Evolutionary conservation across 164 flowering plant species (phyloP).

Genomic region (Hamamelis virginiana): DNA sequence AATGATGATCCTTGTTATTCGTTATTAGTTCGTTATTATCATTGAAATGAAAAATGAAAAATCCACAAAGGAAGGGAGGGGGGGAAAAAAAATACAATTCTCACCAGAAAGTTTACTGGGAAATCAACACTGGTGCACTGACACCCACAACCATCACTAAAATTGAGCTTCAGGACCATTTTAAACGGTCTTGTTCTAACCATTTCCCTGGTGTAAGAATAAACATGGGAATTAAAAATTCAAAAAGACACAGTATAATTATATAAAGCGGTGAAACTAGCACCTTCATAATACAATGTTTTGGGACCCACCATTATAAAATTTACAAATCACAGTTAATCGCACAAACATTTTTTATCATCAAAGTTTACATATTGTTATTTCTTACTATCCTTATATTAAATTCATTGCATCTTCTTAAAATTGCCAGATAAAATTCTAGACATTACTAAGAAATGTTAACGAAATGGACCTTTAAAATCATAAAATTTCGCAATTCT

Average conservation of each 20-base stretch:
- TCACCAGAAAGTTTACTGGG: constrained; percentile 59
- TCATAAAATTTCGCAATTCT: background rate
- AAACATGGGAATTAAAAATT: background rate
- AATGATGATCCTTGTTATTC: background rate
- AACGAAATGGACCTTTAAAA: background rate
- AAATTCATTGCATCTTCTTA: background rate
- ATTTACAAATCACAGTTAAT: background rate
- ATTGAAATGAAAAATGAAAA: background rate
- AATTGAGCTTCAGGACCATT: constrained; percentile 44
- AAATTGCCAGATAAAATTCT: background rate
- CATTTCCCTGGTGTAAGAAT: constrained; percentile 34
- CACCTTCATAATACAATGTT: background rate
- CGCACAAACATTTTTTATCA: background rate
- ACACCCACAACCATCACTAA: constrained; percentile 56
- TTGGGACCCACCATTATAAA: background rate
- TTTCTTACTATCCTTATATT: background rate
- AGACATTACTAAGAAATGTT: background rate
- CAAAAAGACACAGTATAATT: too few species aligned
- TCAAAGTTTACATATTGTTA: background rate
- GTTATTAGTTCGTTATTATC: background rate
- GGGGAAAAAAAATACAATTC: background rate
- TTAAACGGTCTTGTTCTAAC: constrained; percentile 38
- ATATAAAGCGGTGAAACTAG: background rate
- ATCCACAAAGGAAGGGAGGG: background rate
- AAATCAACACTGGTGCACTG: constrained; percentile 28